Evolutionary conservation across 2,329 filamentous ascomycete genomes (phyloP).

Genomic region (Teratosphaeria viscida): DNA sequence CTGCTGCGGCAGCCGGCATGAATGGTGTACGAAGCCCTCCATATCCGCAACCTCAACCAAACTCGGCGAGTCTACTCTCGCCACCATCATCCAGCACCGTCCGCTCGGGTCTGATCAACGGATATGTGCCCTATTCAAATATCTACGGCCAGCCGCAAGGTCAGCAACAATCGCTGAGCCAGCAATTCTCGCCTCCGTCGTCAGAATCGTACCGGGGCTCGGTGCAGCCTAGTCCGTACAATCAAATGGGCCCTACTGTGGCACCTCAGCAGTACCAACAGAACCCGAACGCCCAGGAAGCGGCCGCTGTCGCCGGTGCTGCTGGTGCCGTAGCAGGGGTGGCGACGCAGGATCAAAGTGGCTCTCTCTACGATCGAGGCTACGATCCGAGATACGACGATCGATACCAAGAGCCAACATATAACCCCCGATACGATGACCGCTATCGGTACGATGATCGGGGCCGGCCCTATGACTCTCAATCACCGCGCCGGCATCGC

Average conservation of each 20-base stretch:
- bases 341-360: conserved; percentile 1
- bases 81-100: not conserved
- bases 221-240: conserved; percentile 14
- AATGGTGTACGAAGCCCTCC: not conserved
- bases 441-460: conserved; percentile 8
- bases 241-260: conserved; percentile 10
- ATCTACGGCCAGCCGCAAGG: conserved; percentile 19
- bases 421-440: conserved; percentile 6
- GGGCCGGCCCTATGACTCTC: conserved; percentile 5
- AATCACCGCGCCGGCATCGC: not conserved
- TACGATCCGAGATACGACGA: conserved; percentile 5
- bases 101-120: conserved; percentile 9
- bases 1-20: conserved; percentile 4
- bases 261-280: conserved; percentile 13
- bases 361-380: not conserved
- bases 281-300: conserved; percentile 18
- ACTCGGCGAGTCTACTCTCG: not conserved
- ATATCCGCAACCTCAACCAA: conserved; percentile 4
- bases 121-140: conserved; percentile 27
- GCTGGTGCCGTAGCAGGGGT: conserved; percentile 2
- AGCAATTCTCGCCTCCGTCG: conserved; percentile 7
- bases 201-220: conserved; percentile 14
- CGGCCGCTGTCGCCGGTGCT: conserved; percentile 7
- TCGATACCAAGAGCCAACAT: conserved; percentile 7
- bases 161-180: conserved; percentile 1